Evolutionary conservation across 1,139 yeast species (phyloP).

Genomic region (Oligophagozyma castellii): DNA sequence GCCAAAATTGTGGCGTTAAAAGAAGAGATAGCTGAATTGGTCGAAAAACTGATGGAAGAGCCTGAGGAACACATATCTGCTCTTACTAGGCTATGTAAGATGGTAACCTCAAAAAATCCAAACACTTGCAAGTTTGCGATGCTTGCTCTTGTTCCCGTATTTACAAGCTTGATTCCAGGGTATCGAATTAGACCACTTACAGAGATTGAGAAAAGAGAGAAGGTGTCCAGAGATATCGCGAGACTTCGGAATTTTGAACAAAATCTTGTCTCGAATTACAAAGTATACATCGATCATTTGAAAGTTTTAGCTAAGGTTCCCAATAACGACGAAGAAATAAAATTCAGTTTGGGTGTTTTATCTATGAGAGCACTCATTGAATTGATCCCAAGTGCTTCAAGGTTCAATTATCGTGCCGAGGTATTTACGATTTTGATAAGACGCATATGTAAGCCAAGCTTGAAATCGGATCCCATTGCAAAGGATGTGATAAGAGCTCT

Average conservation of each 20-base stretch:
- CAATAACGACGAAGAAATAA: slow-evolving; percentile 29
- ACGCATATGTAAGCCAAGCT: slow-evolving; percentile 45
- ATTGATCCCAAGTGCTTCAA: slow-evolving; percentile 50
- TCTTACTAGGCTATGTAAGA: slow-evolving; percentile 55
- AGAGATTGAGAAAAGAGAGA: slow-evolving; percentile 69
- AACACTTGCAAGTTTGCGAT: slow-evolving; percentile 63
- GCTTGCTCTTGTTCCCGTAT: slow-evolving; percentile 70
- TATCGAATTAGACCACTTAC: slow-evolving; percentile 74
- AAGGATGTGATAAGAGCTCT: slow-evolving; percentile 48
- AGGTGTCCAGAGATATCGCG: slow-evolving; percentile 71
- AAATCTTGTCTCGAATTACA: slow-evolving; percentile 53
- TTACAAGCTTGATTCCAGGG: slow-evolving; percentile 77
- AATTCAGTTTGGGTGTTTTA: slow-evolving; percentile 22
- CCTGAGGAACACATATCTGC: slow-evolving; percentile 75
- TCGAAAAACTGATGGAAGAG: slow-evolving; percentile 67
- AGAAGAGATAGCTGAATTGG: slow-evolving; percentile 74
- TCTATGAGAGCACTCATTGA: slow-evolving; percentile 57
- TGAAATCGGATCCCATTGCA: slow-evolving; percentile 35
- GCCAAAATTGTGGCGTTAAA: slow-evolving; percentile 49
- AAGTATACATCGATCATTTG: slow-evolving; percentile 49
- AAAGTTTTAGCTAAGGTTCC: slow-evolving; percentile 27
- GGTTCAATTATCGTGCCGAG: slow-evolving; percentile 70
- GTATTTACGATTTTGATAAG: slow-evolving; percentile 54
- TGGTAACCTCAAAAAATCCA: slow-evolving; percentile 54
- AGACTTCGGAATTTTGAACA: slow-evolving; percentile 71